Conservation (phyloP, 2,329 filamentous ascomycete species). For the Thermoascus crustaceus region DNA sequence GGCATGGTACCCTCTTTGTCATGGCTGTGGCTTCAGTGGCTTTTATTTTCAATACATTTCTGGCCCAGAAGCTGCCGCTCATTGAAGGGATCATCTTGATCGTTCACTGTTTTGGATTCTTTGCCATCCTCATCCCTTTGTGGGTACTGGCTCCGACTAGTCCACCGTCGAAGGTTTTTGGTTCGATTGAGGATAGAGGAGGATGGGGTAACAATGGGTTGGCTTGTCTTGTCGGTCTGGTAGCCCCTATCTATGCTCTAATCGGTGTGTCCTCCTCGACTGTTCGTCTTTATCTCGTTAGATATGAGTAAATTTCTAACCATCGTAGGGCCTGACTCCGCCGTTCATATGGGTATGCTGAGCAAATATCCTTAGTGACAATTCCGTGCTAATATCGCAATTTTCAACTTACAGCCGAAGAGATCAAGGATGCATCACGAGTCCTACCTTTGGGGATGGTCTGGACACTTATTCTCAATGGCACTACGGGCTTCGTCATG, state of each 20-base stretch:
- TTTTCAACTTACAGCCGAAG: too few species aligned
- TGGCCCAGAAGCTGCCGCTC: constrained; percentile 24
- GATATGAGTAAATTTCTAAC: too few species aligned
- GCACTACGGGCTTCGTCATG: constrained; percentile 36
- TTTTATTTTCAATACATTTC: constrained; percentile 35
- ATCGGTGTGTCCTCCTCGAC: constrained; percentile 14
- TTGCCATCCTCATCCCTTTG: constrained; percentile 22
- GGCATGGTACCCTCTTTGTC: constrained; percentile 44
- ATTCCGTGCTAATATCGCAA: too few species aligned
- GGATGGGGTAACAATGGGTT: constrained; percentile 31
- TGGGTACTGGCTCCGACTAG: constrained; percentile 27
- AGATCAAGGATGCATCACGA: constrained; percentile 39
- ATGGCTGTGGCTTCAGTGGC: constrained; percentile 39
- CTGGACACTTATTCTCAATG: constrained; percentile 39
- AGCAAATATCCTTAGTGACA: too few species aligned
- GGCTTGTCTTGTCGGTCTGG: constrained; percentile 30
- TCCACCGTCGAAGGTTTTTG: constrained; percentile 24
- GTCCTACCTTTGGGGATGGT: constrained; percentile 41
- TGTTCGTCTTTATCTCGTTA: too few species aligned
- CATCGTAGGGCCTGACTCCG: too few species aligned
- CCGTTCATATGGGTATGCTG: too few species aligned
- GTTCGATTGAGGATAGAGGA: constrained; percentile 28
- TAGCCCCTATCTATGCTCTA: constrained; percentile 23
- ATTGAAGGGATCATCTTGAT: constrained; percentile 32
- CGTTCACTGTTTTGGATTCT: constrained; percentile 31